A percentile compares a stretch with the other conserved stretches of the same genome.
phyloP scores from a whole-genome alignment of 768 basidiomycete genomes.

The Lactifluus hygrophoroides region DNA sequence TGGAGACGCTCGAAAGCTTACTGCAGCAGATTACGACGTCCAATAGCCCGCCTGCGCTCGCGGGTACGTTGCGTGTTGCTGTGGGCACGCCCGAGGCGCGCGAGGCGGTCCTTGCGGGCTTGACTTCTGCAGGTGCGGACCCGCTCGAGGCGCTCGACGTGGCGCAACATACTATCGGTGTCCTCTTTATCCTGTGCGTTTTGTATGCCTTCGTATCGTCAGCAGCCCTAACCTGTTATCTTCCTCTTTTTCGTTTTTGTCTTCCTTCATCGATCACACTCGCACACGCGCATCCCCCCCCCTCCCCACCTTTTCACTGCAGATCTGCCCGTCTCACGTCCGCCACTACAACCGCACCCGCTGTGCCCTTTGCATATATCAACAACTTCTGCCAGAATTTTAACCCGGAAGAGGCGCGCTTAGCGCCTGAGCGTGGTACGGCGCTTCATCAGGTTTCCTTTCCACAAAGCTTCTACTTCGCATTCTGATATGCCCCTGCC shows the following conservation, averaged over 20 bases:
- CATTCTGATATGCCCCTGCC: neutral
- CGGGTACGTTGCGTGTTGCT: neutral
- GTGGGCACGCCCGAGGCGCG: slow-evolving; percentile 1
- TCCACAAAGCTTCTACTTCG: neutral
- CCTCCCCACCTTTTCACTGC: no score
- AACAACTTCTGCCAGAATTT: slow-evolving; percentile 56
- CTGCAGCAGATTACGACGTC: slow-evolving; percentile 8
- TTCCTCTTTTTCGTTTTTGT: neutral
- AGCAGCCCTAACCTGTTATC: no score
- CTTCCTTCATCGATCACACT: no score
- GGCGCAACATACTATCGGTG: slow-evolving; percentile 8
- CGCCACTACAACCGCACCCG: neutral
- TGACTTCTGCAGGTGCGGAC: slow-evolving; percentile 4
- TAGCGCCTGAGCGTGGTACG: slow-evolving; percentile 62
- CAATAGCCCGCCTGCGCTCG: neutral
- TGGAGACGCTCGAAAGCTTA: slow-evolving; percentile 1
- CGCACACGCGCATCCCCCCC: no score
- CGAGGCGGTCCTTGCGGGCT: neutral
- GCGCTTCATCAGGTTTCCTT: neutral
- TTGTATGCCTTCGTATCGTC: no score
- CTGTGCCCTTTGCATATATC: slow-evolving; percentile 24
- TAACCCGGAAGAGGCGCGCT: slow-evolving; percentile 50
- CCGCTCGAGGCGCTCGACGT: slow-evolving; percentile 14
- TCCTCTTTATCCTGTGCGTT: slow-evolving; percentile 14
- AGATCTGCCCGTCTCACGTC: slow-evolving; percentile 13